Conservation (phyloP, 139 green algal species). For the Tetraselmis chui region DNA sequence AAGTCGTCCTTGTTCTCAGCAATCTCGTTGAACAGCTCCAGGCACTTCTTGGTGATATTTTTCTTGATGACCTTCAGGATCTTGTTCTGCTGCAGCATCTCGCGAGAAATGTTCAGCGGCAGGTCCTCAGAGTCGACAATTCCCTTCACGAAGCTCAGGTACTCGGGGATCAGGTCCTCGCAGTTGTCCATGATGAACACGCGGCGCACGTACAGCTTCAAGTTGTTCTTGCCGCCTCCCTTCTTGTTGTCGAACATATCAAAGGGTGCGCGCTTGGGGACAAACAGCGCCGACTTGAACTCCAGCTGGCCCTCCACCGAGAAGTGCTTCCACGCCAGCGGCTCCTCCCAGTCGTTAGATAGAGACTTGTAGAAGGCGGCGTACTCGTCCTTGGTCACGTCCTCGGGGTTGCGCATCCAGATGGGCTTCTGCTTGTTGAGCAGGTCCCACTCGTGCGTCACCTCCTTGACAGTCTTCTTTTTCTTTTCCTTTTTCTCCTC, state of each 20-base stretch:
- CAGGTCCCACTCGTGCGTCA: conserved; percentile 92
- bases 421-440: conserved; percentile 99
- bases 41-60: conserved; percentile 99
- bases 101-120: conserved; percentile 98
- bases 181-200: conserved; percentile 99
- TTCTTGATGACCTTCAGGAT: conserved; percentile 99
- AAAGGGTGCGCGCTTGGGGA: conserved; percentile 92
- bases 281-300: conserved; percentile 96
- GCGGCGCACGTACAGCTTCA: conserved; percentile 99
- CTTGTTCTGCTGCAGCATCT: conserved; percentile 99
- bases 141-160: conserved; percentile 93
- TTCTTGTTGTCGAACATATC: conserved; percentile 97
- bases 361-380: conserved; percentile 96
- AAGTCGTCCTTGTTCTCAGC: conserved; percentile 99
- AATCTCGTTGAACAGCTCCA: conserved; percentile 95
- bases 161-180: conserved; percentile 97
- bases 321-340: conserved; percentile 95
- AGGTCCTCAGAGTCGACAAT: conserved; percentile 98
- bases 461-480: conserved; percentile 90
- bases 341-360: conserved; percentile 99
- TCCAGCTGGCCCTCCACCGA: conserved; percentile 97
- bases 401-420: conserved; percentile 98
- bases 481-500: conserved; percentile 79
- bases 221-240: conserved; percentile 87
- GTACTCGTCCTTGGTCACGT: conserved; percentile 95